Conservation (phyloP, 805 yeast species). For the Spathaspora arborariae region DNA sequence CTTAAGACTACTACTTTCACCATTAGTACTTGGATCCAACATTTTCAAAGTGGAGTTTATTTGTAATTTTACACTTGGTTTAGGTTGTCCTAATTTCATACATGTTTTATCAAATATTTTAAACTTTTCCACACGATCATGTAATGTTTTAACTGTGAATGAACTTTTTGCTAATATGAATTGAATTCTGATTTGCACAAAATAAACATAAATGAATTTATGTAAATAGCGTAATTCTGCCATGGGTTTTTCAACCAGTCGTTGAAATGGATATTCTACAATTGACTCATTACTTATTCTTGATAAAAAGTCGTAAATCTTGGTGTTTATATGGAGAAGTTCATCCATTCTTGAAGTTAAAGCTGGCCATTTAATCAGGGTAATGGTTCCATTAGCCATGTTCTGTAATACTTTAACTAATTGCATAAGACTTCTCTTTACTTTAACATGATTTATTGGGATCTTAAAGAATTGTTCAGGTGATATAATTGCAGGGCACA, state of each 20-base stretch:
- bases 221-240: constrained; percentile 39
- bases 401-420: constrained; percentile 82
- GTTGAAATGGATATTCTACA: constrained; percentile 23
- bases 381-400: constrained; percentile 78
- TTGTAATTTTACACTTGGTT: constrained; percentile 44
- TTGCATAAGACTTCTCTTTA: constrained; percentile 67
- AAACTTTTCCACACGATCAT: constrained; percentile 23
- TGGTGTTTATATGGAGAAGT: constrained; percentile 23
- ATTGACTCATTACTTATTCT: constrained; percentile 17
- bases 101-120: constrained; percentile 45
- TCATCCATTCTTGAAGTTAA: constrained; percentile 41
- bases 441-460: constrained; percentile 25
- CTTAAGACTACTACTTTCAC: constrained; percentile 36
- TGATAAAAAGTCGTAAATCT: constrained; percentile 26
- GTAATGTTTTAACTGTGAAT: constrained; percentile 12
- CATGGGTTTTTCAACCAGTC: constrained; percentile 23
- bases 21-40: constrained; percentile 38
- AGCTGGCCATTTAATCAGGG: constrained; percentile 57
- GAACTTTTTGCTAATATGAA: constrained; percentile 20
- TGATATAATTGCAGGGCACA: constrained; percentile 88
- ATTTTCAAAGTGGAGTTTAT: constrained; percentile 49
- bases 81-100: constrained; percentile 56
- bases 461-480: constrained; percentile 60
- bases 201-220: constrained; percentile 35
- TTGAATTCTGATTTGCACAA: constrained; percentile 24